Percentiles rank a stretch among this genome's conserved stretches.
Evolutionary conservation across 176 grass and related monocot species (phyloP).

Genomic region (Raddia guianensis): DNA sequence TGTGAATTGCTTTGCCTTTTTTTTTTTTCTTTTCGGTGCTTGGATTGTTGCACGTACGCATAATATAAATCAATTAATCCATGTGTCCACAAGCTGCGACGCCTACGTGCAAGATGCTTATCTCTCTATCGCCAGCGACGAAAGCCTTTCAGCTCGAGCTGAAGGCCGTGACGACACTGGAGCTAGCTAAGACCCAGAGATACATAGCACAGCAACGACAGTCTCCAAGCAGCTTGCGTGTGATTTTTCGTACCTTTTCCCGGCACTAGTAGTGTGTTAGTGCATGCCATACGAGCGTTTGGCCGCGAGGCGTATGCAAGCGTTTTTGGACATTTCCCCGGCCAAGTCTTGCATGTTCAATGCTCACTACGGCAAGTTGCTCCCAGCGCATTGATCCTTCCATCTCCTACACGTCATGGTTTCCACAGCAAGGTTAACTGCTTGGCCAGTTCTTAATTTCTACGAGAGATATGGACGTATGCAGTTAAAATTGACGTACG

Average conservation of each 20-base stretch:
- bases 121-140: constrained; percentile 10
- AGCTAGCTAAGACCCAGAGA: constrained; percentile 2
- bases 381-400: constrained; percentile 18
- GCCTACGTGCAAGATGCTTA: constrained; percentile 36
- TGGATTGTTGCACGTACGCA: background rate
- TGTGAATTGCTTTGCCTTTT: background rate
- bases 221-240: constrained; percentile 44
- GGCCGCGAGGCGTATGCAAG: constrained; percentile 15
- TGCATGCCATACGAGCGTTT: constrained; percentile 30
- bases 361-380: constrained; percentile 8
- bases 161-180: constrained; percentile 33
- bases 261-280: constrained; percentile 2
- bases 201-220: constrained; percentile 29
- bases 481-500: constrained; percentile 13
- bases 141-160: constrained; percentile 25
- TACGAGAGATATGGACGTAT: background rate
- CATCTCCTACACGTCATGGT: constrained; percentile 30
- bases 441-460: constrained; percentile 18
- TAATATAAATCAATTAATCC: background rate
- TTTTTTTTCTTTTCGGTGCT: background rate
- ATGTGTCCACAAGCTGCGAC: constrained; percentile 22
- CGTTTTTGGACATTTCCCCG: constrained; percentile 44
- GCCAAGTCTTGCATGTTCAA: background rate
- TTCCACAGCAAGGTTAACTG: background rate
- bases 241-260: constrained; percentile 35